Evolutionary conservation across 2,329 filamentous ascomycete genomes (phyloP).

Genomic region (Hypomyces rosellus): DNA sequence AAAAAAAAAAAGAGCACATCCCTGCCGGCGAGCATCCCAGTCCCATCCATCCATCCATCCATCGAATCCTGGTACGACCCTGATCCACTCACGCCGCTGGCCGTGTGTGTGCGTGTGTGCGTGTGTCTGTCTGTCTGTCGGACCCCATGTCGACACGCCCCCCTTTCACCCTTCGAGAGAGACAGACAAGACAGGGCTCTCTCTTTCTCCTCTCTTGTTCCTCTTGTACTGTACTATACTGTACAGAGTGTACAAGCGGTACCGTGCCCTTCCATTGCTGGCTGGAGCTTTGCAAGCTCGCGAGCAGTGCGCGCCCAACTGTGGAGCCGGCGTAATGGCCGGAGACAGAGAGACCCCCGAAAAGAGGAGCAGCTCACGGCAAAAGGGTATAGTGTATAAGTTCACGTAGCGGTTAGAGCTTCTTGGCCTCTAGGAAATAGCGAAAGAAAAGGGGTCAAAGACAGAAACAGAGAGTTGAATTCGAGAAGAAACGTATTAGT

Average conservation of each 20-base stretch:
- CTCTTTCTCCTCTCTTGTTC: too few relatives aligned
- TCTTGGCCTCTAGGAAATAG: neutral
- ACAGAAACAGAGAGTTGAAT: neutral
- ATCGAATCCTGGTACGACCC: conserved; percentile 27
- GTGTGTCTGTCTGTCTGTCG: too few relatives aligned
- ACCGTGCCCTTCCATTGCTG: neutral
- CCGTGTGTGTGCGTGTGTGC: neutral
- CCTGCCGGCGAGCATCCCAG: conserved; percentile 7
- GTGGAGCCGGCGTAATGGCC: conserved; percentile 12
- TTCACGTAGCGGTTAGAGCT: too few relatives aligned
- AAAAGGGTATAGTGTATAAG: too few relatives aligned
- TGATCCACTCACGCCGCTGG: conserved; percentile 25
- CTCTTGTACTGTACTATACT: too few relatives aligned
- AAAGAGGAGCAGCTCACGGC: too few relatives aligned
- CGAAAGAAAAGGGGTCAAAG: neutral
- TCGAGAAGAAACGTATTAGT: too few relatives aligned
- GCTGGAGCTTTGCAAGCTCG: conserved; percentile 15
- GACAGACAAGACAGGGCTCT: neutral
- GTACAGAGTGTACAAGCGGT: neutral
- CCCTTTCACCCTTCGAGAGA: conserved; percentile 9
- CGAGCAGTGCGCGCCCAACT: conserved; percentile 22
- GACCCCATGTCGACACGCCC: conserved; percentile 19
- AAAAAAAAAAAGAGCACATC: neutral
- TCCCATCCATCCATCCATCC: too few relatives aligned
- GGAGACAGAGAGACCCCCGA: neutral